phyloP scores from a whole-genome alignment of 75 land plant species.

The Azolla pinnata region DNA sequence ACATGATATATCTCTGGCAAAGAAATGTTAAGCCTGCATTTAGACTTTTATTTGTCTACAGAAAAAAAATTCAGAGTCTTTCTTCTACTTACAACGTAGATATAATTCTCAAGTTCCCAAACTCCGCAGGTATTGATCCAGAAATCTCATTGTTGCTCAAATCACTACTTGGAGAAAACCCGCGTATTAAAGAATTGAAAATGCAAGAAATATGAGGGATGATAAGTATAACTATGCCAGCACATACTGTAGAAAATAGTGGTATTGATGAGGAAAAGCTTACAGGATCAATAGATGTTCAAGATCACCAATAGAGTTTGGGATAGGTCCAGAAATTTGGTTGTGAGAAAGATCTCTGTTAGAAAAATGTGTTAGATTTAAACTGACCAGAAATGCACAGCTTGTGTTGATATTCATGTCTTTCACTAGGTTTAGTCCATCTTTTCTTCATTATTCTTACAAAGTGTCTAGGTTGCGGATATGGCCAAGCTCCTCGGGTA shows the following conservation, averaged over 20 bases:
- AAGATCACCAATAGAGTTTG: conserved; percentile 45
- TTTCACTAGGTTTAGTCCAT: too few relatives aligned
- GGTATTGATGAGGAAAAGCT: conserved; percentile 6
- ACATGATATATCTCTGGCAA: conserved; percentile 27
- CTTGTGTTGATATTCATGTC: too few relatives aligned
- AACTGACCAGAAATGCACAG: too few relatives aligned
- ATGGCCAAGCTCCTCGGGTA: conserved; percentile 42
- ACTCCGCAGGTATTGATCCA: conserved; percentile 36
- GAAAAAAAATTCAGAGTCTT: neutral
- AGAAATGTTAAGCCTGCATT: neutral
- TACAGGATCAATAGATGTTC: conserved; percentile 38
- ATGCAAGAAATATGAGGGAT: neutral
- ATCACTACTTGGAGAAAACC: conserved; percentile 13
- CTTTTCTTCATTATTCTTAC: conserved; percentile 20
- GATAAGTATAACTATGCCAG: neutral
- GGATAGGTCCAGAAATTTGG: conserved; percentile 31
- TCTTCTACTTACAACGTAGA: conserved; percentile 31
- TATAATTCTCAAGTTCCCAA: conserved; percentile 44
- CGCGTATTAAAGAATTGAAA: neutral
- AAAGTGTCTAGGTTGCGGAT: conserved; percentile 46
- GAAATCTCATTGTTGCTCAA: conserved; percentile 32
- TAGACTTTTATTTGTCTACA: too few relatives aligned
- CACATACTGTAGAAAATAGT: neutral
- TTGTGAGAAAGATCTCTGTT: conserved; percentile 28
- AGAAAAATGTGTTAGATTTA: too few relatives aligned